Base-by-base conservation (phyloP, 164 flowering plant species). In the Annona squamosa region DNA sequence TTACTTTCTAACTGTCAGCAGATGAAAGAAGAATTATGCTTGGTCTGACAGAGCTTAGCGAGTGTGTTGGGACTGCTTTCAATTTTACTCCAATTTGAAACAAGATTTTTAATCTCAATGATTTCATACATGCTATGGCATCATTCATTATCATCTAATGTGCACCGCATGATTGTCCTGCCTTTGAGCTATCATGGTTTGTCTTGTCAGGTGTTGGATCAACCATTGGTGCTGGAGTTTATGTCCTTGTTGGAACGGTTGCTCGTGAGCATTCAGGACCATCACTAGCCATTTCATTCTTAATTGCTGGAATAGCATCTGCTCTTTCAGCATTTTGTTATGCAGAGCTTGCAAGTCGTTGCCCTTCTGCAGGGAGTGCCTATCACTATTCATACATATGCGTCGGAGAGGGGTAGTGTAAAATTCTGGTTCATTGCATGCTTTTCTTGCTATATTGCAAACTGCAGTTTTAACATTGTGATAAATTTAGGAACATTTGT, bases 331-430 rank as follows among this genome's bases (percentile, higher is more conserved):
- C 99, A 16, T 90, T 95, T 81, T 95, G 99, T 75, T 95, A 95
- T 85, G 99, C 99, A 5, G 99, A 93, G 81, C 96, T 95, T 67
- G 88, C 98, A 2, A 88, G 97, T 77, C 99, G 98, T 19, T 95
- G 96, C 79, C 98, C 99, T 37, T 95, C 98, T 57, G 98, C 99
- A 19, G 99, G 99, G 63, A 95, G 99, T 85, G 99, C 98, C 63
- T 95, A 95, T 76, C 99, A 95, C 75, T 95, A 95, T 79, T 87
- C 99, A 17, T 95, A 93, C 84, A 88, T 95, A n/a, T 93, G 98
- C 73, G 87, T 93, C 69, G 99, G 99, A 68, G 99, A 95, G 88
- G 93, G 98, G 98, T 95, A 86, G 13, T 12, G 44, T 66, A 37
- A 1, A 42, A 42, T 12, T 64, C 13, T 66, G 43, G 17, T 42